Conservation (phyloP, 1,284 basidiomycete genomes). For the Boletus semigastroideus region DNA sequence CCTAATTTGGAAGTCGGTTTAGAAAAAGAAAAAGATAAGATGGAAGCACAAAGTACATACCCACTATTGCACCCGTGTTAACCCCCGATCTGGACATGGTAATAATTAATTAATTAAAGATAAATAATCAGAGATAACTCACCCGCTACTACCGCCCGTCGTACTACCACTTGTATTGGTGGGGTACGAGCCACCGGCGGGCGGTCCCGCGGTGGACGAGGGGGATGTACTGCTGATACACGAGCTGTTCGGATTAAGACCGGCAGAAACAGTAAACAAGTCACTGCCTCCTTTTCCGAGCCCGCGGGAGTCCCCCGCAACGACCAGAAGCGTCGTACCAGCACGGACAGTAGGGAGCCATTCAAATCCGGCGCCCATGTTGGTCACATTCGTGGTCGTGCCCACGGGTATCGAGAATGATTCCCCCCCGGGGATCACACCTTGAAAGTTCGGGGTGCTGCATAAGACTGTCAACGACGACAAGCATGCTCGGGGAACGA, state of each 20-base stretch:
- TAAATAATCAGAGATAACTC: slow-evolving; percentile 9
- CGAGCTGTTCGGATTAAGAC: slow-evolving; percentile 43
- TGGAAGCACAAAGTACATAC: slow-evolving; percentile 23
- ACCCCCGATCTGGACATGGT: too few relatives aligned
- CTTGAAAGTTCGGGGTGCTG: slow-evolving; percentile 60
- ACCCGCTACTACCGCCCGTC: slow-evolving; percentile 27
- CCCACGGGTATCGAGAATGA: slow-evolving; percentile 63
- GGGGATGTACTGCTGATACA: slow-evolving; percentile 64
- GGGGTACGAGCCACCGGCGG: slow-evolving; percentile 74
- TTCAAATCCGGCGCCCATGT: slow-evolving; percentile 60
- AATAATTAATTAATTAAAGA: too few relatives aligned
- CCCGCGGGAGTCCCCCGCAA: slow-evolving; percentile 66
- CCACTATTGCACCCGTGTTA: slow-evolving; percentile 67
- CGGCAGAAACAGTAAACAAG: slow-evolving; percentile 51
- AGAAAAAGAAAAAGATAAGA: slow-evolving; percentile 1
- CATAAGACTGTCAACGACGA: background rate
- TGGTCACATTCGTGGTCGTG: slow-evolving; percentile 39
- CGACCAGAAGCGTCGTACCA: slow-evolving; percentile 62
- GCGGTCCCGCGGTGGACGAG: slow-evolving; percentile 69
- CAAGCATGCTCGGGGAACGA: background rate
- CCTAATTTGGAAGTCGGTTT: slow-evolving; percentile 35
- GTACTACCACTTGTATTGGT: slow-evolving; percentile 44
- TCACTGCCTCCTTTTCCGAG: slow-evolving; percentile 67
- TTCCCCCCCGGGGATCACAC: slow-evolving; percentile 75
- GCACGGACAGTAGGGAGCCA: slow-evolving; percentile 65